Evolutionary conservation across 768 basidiomycete genomes (phyloP), one percentile per base, ranked within the genome.

Genomic region (Boletellus ananiceps): DNA sequence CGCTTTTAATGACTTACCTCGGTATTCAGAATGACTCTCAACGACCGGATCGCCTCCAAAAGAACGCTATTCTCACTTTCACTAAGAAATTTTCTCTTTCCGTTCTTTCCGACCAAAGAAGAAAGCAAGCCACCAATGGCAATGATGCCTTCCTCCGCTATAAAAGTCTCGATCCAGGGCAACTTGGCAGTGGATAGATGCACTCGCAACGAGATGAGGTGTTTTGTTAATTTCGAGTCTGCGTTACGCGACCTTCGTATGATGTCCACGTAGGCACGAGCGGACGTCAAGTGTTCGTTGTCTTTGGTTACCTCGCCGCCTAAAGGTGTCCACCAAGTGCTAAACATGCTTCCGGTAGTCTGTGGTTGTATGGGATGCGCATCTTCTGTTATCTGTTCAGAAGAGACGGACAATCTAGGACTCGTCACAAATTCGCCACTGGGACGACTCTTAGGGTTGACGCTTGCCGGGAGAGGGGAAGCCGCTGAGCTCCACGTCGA

Each of bases 171-270:
- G 43, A 93, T 82, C 81, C 91, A 94, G 3, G 74, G 68, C 12
- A 93, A 51, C 50, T 82, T 83, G 0, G 86, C 88, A 0, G 92
- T 93, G 2, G 92, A 89, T 1, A 96, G 71, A 59, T 91, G 87
- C 0, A 93, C 87, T 3, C 93, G 82, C 15, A 97, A 73, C 1
- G 85, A 82, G 37, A 92, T 86, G 2, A 96, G 71, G 58, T 88
- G 82, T 60, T 88, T 92, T 44, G 79, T 74, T 23, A 93, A 74
- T 59, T 80, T 82, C 34, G 76, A 68, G 56, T 86, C 82, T 8
- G 73, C 68, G 5, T 73, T 56, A 57, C 76, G 88, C 43, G 72
- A 73, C 14, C 67, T 74, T 44, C 76, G 77, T 46, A 93, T 71
- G 11, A 75, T 72, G 41, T 82, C 76, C 34, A 84, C 80, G 67